Evolutionary conservation across 2,329 filamentous ascomycete species (phyloP).

Genomic region (Epichloe festucae): DNA sequence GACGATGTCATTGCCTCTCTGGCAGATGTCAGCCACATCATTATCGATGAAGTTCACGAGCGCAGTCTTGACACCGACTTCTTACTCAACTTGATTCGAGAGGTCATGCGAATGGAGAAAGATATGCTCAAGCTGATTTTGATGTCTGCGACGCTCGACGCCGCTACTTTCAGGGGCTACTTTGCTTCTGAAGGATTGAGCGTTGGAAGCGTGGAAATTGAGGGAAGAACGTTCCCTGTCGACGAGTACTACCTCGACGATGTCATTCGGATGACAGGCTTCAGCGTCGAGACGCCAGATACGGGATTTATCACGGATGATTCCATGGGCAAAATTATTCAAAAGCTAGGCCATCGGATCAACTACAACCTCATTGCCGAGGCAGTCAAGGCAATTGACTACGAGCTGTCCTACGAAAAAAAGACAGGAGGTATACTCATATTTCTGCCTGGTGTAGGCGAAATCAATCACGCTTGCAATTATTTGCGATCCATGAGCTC

Average conservation of each 20-base stretch:
- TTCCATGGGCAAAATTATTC: slow-evolving; percentile 55
- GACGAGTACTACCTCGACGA: slow-evolving; percentile 85
- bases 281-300: slow-evolving; percentile 40
- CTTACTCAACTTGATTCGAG: slow-evolving; percentile 71
- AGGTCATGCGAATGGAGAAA: slow-evolving; percentile 60
- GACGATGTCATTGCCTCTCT: slow-evolving; percentile 72
- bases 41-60: slow-evolving; percentile 95
- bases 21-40: slow-evolving; percentile 83
- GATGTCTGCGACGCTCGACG: slow-evolving; percentile 94
- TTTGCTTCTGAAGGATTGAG: slow-evolving; percentile 55
- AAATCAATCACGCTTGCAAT: slow-evolving; percentile 73
- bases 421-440: slow-evolving; percentile 77
- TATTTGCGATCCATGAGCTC: slow-evolving; percentile 47
- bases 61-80: slow-evolving; percentile 92
- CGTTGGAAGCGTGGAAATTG: slow-evolving; percentile 75
- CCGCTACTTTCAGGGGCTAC: slow-evolving; percentile 71
- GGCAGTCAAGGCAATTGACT: slow-evolving; percentile 70
- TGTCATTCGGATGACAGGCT: slow-evolving; percentile 67
- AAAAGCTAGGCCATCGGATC: slow-evolving; percentile 66
- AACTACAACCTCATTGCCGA: slow-evolving; percentile 81
- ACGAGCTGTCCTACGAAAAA: slow-evolving; percentile 49
- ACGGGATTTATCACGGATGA: slow-evolving; percentile 34
- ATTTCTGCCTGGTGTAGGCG: slow-evolving; percentile 81
- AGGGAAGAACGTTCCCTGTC: slow-evolving; percentile 80
- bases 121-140: slow-evolving; percentile 80